These are phyloP conservation scores for Xylaria sp. DNA, from an alignment of 2,329 filamentous ascomycete species.

Conservation along the genomic window DNA sequence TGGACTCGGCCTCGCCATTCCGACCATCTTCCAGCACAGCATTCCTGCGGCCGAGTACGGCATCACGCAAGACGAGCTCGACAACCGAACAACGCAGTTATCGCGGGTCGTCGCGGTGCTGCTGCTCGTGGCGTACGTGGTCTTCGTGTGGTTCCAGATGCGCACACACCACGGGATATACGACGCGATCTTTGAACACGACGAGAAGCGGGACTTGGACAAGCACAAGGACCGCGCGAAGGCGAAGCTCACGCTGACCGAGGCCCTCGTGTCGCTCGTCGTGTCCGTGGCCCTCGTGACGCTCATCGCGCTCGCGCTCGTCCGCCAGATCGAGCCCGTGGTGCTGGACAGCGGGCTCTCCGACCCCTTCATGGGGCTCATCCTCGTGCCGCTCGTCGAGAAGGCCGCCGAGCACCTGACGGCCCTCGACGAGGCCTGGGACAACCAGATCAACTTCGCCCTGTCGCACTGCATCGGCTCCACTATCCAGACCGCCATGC, in stretches of 20 bases:
- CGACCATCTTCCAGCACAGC: conserved; percentile 61
- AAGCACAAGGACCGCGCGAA: conserved; percentile 63
- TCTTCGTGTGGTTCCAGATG: conserved; percentile 76
- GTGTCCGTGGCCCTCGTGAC: conserved; percentile 72
- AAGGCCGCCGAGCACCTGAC: conserved; percentile 87
- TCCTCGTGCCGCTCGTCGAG: conserved; percentile 81
- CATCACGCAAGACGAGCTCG: conserved; percentile 48
- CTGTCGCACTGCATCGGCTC: conserved; percentile 85
- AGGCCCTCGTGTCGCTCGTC: conserved; percentile 69
- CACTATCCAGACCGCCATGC: conserved; percentile 85
- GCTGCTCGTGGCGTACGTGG: conserved; percentile 69
- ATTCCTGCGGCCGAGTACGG: conserved; percentile 40
- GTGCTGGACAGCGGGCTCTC: conserved; percentile 53
- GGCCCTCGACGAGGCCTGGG: conserved; percentile 83
- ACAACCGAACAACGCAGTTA: conserved; percentile 63
- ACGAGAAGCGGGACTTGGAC: conserved; percentile 72
- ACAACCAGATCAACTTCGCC: conserved; percentile 83
- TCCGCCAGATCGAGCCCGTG: conserved; percentile 71
- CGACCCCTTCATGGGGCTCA: conserved; percentile 68
- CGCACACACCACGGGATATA: conserved; percentile 78
- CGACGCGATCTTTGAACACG: conserved; percentile 72
- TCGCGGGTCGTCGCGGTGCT: conserved; percentile 74
- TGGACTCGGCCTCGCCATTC: conserved; percentile 57
- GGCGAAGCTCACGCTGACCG: conserved; percentile 75
- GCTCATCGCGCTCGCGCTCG: conserved; percentile 74